Evolutionary conservation across 2,329 filamentous ascomycete species (phyloP).

Genomic region (Diaporthe destruens): DNA sequence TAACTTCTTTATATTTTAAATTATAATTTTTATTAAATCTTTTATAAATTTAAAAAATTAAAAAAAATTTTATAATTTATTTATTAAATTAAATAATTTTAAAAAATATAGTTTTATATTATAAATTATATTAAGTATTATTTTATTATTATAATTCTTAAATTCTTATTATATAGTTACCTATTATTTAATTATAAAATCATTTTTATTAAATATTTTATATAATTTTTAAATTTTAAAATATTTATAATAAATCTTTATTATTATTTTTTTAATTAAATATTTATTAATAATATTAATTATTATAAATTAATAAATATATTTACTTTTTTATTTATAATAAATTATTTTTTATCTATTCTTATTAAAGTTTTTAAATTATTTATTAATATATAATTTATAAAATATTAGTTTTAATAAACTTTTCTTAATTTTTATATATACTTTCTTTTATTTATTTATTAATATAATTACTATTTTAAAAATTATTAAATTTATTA

Average conservation of each 20-base stretch:
- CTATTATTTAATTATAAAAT: not conserved
- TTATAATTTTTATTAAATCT: not conserved
- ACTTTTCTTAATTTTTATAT: not conserved
- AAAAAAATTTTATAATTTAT: not conserved
- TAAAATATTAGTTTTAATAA: not conserved
- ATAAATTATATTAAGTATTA: not conserved
- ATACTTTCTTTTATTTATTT: not conserved
- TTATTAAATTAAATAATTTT: not conserved
- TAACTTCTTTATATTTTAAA: not conserved
- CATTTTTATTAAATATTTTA: not conserved
- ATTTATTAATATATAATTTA: not conserved
- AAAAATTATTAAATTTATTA: no score
- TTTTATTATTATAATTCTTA: not conserved
- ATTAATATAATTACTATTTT: no score
- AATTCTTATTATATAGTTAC: not conserved
- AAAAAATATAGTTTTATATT: not conserved
- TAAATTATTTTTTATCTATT: not conserved
- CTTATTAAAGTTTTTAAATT: not conserved
- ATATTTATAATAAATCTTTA: not conserved
- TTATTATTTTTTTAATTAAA: not conserved
- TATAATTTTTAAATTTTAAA: not conserved
- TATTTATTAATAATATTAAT: not conserved
- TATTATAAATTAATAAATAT: not conserved
- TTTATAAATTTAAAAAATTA: not conserved
- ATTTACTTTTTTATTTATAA: not conserved